A percentile compares a stretch with the other conserved stretches of the same genome.
phyloP scores from a whole-genome alignment of 352 stramenopile species.

The Saprolegnia diclina region DNA sequence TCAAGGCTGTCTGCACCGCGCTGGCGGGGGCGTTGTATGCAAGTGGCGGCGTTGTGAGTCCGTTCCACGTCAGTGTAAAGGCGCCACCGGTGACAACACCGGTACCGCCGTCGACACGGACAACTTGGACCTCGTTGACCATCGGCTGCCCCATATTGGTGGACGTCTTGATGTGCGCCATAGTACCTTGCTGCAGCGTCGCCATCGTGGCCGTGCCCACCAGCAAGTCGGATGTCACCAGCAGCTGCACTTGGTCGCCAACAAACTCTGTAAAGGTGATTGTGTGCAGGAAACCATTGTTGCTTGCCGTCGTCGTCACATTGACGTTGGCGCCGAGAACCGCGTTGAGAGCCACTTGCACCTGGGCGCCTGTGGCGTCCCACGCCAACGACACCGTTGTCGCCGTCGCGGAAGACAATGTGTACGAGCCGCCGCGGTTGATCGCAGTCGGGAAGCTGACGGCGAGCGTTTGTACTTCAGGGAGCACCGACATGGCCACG shows the following conservation, averaged over 20 bases:
- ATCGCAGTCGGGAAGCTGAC: conserved; percentile 63
- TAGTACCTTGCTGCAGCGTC: conserved; percentile 29
- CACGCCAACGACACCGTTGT: conserved; percentile 67
- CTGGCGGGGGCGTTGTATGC: conserved; percentile 54
- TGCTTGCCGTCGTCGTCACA: conserved; percentile 38
- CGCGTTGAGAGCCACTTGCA: conserved; percentile 60
- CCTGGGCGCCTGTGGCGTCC: conserved; percentile 60
- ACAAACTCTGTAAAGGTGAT: conserved; percentile 44
- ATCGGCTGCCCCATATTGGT: conserved; percentile 44
- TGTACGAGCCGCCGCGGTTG: conserved; percentile 79
- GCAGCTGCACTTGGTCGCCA: conserved; percentile 7
- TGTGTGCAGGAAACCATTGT: conserved; percentile 67
- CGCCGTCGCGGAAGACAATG: conserved; percentile 53
- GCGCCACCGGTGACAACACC: conserved; percentile 39
- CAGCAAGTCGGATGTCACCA: conserved; percentile 50
- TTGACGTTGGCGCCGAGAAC: conserved; percentile 56
- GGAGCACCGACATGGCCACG: conserved; percentile 64
- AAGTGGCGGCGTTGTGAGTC: conserved; percentile 51
- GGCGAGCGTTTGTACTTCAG: conserved; percentile 80
- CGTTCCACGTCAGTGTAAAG: conserved; percentile 69
- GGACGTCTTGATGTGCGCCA: conserved; percentile 72
- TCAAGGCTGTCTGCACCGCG: conserved; percentile 50
- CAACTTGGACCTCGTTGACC: conserved; percentile 64
- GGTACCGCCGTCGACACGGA: conserved; percentile 38
- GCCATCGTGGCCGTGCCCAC: conserved; percentile 28